These are phyloP conservation scores for Xerocomus brunneocitrinus DNA, from an alignment of 768 basidiomycete genomes.

Conservation along the genomic window DNA sequence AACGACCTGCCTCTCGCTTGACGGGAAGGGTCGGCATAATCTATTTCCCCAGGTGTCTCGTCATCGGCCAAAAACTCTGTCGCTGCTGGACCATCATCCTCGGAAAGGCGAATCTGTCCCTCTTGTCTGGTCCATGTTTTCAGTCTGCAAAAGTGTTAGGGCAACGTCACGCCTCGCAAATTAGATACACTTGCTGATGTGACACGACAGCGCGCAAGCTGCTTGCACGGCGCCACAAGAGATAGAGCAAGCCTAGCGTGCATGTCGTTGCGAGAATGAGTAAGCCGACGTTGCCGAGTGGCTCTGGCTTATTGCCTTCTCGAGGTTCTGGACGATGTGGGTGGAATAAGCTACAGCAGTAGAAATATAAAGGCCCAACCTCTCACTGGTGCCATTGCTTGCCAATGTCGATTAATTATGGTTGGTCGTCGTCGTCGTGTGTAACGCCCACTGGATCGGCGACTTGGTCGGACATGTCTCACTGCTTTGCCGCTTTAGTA, in stretches of 20 bases:
- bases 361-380: conserved; percentile 9
- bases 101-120: conserved; percentile 61
- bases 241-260: conserved; percentile 51
- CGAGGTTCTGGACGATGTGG: conserved; percentile 46
- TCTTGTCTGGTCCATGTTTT: conserved; percentile 50
- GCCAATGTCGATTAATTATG: neutral
- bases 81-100: conserved; percentile 71
- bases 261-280: conserved; percentile 56
- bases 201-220: conserved; percentile 54
- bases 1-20: conserved; percentile 7
- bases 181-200: conserved; percentile 45
- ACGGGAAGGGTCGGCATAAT: conserved; percentile 23
- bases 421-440: neutral
- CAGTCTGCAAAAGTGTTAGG: conserved; percentile 37
- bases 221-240: conserved; percentile 61
- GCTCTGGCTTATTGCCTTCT: conserved; percentile 56
- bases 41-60: conserved; percentile 39
- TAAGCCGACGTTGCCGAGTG: conserved; percentile 52
- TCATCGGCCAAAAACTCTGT: conserved; percentile 59
- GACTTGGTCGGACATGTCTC: neutral
- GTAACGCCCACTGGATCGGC: neutral
- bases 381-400: conserved; percentile 22
- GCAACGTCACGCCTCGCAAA: neutral
- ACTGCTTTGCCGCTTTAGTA: neutral
- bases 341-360: neutral